phyloP scores from a whole-genome alignment of 768 basidiomycete species.

The Naematelia encephala region DNA sequence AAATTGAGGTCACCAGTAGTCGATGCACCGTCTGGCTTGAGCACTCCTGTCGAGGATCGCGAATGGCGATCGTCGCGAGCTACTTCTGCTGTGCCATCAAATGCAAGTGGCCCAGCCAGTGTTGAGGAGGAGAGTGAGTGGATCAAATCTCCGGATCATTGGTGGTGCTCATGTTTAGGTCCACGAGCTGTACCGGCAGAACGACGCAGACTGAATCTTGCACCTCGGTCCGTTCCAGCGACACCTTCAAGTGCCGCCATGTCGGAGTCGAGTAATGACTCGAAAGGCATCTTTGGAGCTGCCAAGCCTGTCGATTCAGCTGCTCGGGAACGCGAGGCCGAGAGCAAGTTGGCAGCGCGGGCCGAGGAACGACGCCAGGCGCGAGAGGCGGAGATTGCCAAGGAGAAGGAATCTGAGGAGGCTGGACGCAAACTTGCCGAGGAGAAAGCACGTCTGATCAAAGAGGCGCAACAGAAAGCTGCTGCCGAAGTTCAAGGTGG shows the following conservation, averaged over 20 bases:
- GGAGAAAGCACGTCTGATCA: constrained; percentile 58
- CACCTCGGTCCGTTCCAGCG: constrained; percentile 71
- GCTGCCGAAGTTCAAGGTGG: constrained; percentile 11
- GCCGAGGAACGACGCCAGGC: constrained; percentile 38
- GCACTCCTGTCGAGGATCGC: constrained; percentile 32
- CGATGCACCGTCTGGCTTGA: constrained; percentile 20
- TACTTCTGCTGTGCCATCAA: constrained; percentile 23
- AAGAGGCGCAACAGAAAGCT: constrained; percentile 53
- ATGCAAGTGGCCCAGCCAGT: neutral
- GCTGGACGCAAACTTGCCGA: constrained; percentile 29
- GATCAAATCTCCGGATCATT: neutral
- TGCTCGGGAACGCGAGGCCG: constrained; percentile 58
- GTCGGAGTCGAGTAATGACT: constrained; percentile 56
- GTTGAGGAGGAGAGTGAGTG: neutral
- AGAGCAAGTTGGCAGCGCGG: constrained; percentile 38
- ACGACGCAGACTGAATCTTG: constrained; percentile 77
- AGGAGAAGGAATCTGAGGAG: constrained; percentile 35
- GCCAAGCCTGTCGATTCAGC: constrained; percentile 87
- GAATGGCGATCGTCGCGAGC: constrained; percentile 44
- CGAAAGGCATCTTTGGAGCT: constrained; percentile 79
- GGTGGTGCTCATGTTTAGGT: constrained; percentile 56
- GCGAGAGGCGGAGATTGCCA: constrained; percentile 29
- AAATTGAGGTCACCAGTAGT: constrained; percentile 41
- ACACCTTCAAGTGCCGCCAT: constrained; percentile 58
- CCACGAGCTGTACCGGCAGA: constrained; percentile 66